These are phyloP conservation scores for Podospora appendiculata DNA, from an alignment of 495 filamentous ascomycete genomes.

Conservation along the genomic window DNA sequence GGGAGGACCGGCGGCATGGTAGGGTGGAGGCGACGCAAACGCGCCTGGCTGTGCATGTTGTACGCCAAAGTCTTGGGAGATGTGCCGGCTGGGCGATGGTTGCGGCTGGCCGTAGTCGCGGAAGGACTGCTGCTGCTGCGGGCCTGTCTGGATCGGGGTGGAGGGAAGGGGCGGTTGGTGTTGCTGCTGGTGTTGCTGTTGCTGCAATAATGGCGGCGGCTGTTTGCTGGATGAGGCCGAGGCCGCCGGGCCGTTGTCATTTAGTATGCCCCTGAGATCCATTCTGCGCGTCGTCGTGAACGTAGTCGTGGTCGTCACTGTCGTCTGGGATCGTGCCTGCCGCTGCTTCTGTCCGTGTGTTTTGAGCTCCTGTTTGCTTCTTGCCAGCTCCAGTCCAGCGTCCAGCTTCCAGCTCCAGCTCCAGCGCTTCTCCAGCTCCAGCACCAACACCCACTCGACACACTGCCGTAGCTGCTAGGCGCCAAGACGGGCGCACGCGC, in stretches of 20 bases:
- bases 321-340: background rate
- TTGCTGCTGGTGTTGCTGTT: constrained; percentile 18
- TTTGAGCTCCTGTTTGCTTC: background rate
- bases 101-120: constrained; percentile 37
- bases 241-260: constrained; percentile 28
- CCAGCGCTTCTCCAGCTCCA: too few relatives aligned
- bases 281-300: constrained; percentile 24
- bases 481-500: too few relatives aligned
- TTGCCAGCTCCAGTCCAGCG: background rate
- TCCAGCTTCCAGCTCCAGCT: too few relatives aligned
- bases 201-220: constrained; percentile 14
- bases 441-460: too few relatives aligned
- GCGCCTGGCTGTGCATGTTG: constrained; percentile 20
- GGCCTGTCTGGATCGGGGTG: constrained; percentile 34
- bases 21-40: constrained; percentile 35
- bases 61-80: constrained; percentile 33
- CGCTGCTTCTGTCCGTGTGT: background rate
- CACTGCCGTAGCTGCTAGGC: too few relatives aligned
- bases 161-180: constrained; percentile 31
- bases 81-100: constrained; percentile 31
- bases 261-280: constrained; percentile 52
- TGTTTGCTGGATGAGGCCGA: constrained; percentile 16
- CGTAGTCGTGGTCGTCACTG: background rate
- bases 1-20: constrained; percentile 14
- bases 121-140: constrained; percentile 31